Evolutionary conservation across 768 basidiomycete genomes (phyloP).

Genomic region (Serendipita vermifera): DNA sequence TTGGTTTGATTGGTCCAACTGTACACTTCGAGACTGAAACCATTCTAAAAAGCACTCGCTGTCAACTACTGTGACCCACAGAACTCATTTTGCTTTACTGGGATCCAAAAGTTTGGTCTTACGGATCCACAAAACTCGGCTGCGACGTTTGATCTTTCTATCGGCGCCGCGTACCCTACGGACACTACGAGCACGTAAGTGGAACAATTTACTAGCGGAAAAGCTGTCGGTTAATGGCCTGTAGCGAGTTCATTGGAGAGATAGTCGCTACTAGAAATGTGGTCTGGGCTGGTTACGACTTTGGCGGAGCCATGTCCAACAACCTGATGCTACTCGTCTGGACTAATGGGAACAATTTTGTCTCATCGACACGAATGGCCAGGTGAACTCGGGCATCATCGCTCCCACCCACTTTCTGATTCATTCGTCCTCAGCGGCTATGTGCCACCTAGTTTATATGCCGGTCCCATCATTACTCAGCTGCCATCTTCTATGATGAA

Average conservation of each 20-base stretch:
- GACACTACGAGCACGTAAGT: not conserved
- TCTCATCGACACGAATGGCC: constrained; percentile 39
- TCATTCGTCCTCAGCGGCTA: constrained; percentile 37
- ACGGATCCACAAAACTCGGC: not conserved
- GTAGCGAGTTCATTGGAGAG: constrained; percentile 55
- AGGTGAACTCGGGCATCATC: constrained; percentile 32
- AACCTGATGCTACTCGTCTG: constrained; percentile 48
- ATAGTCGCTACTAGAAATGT: constrained; percentile 41
- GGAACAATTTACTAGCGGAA: not conserved
- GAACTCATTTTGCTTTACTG: not conserved
- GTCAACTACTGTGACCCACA: not conserved
- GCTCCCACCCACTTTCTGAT: not conserved
- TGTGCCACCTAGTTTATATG: constrained; percentile 35
- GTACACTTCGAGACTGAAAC: no score
- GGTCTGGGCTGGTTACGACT: constrained; percentile 42
- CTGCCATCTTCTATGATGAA: constrained; percentile 40
- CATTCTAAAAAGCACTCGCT: constrained; percentile 11
- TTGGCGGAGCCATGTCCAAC: constrained; percentile 42
- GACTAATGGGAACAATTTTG: constrained; percentile 40
- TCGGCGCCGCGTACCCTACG: constrained; percentile 6
- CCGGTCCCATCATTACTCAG: constrained; percentile 40
- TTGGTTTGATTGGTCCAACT: not conserved
- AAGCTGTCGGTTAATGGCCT: not conserved
- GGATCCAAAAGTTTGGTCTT: not conserved
- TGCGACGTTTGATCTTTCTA: not conserved